phyloP scores from a whole-genome alignment of 1,284 basidiomycete species.

The Schizophyllum amplum region DNA sequence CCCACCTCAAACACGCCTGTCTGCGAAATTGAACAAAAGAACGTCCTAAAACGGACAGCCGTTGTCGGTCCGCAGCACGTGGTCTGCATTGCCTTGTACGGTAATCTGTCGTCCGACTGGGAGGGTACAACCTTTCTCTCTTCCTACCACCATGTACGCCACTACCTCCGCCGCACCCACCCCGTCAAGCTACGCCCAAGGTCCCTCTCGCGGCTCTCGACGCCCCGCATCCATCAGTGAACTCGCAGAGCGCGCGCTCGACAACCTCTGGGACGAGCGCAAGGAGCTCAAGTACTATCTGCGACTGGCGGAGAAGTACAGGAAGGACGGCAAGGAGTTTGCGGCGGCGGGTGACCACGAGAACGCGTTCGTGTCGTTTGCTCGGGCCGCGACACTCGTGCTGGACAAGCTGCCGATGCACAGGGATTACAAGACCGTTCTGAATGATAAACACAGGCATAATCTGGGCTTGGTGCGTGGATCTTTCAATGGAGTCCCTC shows the following conservation, averaged over 20 bases:
- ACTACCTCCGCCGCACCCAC: not conserved
- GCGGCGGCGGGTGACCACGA: slow-evolving; percentile 42
- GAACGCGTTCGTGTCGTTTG: slow-evolving; percentile 48
- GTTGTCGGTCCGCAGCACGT: too few relatives aligned
- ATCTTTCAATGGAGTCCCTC: slow-evolving; percentile 2
- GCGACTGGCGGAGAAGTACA: slow-evolving; percentile 43
- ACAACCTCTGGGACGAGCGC: slow-evolving; percentile 38
- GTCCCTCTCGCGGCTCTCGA: not conserved
- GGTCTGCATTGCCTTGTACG: too few relatives aligned
- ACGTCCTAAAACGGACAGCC: too few relatives aligned
- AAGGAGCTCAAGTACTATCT: slow-evolving; percentile 48
- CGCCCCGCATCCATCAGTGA: slow-evolving; percentile 46
- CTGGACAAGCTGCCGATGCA: slow-evolving; percentile 55
- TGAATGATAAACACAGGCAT: slow-evolving; percentile 37
- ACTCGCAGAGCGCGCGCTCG: slow-evolving; percentile 41
- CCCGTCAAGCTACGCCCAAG: not conserved
- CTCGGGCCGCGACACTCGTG: slow-evolving; percentile 54
- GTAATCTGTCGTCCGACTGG: too few relatives aligned
- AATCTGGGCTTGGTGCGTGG: slow-evolving; percentile 48
- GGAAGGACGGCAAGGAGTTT: slow-evolving; percentile 35
- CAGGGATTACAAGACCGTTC: slow-evolving; percentile 37
- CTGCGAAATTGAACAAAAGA: too few relatives aligned
- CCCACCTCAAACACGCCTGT: too few relatives aligned
- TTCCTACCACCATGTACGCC: not conserved
- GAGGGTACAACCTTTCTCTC: not conserved